Base-by-base conservation (phyloP, 2,329 filamentous ascomycete species). In the Corinectria fuckeliana region DNA sequence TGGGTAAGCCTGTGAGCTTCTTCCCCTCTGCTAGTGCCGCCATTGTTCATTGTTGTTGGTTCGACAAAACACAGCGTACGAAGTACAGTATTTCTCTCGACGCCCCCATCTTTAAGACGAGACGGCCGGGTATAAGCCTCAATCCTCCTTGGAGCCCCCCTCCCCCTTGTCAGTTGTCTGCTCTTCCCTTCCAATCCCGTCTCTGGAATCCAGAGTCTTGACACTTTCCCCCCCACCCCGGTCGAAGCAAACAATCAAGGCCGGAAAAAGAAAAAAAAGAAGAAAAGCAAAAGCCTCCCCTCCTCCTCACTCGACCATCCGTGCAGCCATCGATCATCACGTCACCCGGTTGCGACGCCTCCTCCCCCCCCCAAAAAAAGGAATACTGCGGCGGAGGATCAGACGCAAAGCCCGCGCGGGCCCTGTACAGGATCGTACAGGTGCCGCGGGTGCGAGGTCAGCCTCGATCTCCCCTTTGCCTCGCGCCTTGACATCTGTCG, bases 391-490 rank as follows among this genome's bases (percentile, higher is more conserved):
- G 41, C 55, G 49, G 41, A 41, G 11, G 18, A 38, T 18, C 3
- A 16, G 34, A 16, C 18, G n/a, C 14, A 42, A 42, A 25, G 14
- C 39, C 39, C 20, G 13, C 48, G 39, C 48, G 48, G 41, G 41
- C 16, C 8, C 30, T 52, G 50, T 52, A 52, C 44, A 51, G 55
- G 55, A 52, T 58, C 55, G 55, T 39, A 52, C 41, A 32, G 49
- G 13, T 28, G 21, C 28, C 23, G 16, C 51, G 34, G 34, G 34
- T 38, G 54, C 55, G 48, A 48, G 39, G 26, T 48, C 41, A 58
- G 55, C 49, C 55, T 58, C 55, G 48, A 58, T 57, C 54, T 57
- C 16, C 39, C n/a, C 26, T 41, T 39, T 47, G 49, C 44, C 41
- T 56, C 28, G 21, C 54, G 50, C 48, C 39, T 51, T 57, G 54